These are phyloP conservation scores for Suillus paluster DNA, from an alignment of 768 basidiomycete species.

Conservation along the genomic window DNA sequence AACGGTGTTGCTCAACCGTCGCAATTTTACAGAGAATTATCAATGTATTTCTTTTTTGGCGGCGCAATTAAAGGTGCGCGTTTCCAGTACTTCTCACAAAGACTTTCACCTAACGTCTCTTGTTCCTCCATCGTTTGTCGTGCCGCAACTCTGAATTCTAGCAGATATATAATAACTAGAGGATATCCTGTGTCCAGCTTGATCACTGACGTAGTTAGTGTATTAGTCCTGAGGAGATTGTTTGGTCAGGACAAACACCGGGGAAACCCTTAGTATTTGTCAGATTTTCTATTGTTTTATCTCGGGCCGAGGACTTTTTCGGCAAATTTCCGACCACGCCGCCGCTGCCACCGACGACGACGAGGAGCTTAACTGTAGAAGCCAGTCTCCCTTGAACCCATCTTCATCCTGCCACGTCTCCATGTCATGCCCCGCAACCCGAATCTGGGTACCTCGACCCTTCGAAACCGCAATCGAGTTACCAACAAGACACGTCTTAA, in stretches of 20 bases:
- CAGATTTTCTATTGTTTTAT: conserved; percentile 38
- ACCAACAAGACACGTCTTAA: conserved; percentile 92
- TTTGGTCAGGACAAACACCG: conserved; percentile 36
- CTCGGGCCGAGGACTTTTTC: conserved; percentile 67
- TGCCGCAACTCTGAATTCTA: neutral
- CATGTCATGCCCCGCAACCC: conserved; percentile 90
- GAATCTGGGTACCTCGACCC: conserved; percentile 75
- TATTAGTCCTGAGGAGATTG: conserved; percentile 12
- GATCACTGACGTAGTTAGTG: conserved; percentile 31
- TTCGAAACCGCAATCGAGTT: conserved; percentile 87
- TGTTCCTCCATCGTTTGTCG: neutral
- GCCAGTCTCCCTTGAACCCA: conserved; percentile 43
- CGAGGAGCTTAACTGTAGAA: conserved; percentile 31
- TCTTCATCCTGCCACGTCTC: conserved; percentile 47
- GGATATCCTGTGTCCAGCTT: neutral
- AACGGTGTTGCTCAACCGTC: neutral
- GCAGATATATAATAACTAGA: conserved; percentile 15
- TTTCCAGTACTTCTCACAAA: neutral
- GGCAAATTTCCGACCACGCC: conserved; percentile 64
- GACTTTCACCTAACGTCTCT: neutral
- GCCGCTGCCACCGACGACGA: conserved; percentile 60
- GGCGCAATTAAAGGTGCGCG: conserved; percentile 1
- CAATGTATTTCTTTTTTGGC: conserved; percentile 5
- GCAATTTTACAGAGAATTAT: neutral
- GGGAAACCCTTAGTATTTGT: conserved; percentile 30